These are phyloP conservation scores for Tephrocybe sp. DNA, from an alignment of 768 basidiomycete genomes.

Conservation along the genomic window DNA sequence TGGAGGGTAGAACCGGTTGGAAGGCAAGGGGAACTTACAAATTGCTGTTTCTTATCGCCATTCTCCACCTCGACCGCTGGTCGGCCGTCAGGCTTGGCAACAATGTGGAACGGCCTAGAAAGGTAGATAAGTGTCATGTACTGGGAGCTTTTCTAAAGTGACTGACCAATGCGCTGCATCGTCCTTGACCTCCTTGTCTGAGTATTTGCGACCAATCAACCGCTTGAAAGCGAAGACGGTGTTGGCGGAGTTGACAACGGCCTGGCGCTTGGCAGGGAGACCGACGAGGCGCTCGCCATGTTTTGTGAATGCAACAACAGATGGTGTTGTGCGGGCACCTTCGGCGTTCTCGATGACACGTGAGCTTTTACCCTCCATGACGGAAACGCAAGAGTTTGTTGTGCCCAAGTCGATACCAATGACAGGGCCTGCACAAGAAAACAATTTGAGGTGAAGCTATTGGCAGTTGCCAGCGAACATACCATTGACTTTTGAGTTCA, in stretches of 20 bases:
- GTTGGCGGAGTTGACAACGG: slow-evolving; percentile 92
- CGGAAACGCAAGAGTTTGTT: slow-evolving; percentile 86
- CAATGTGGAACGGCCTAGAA: slow-evolving; percentile 77
- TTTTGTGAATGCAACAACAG: slow-evolving; percentile 98
- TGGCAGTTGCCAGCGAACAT: slow-evolving; percentile 25
- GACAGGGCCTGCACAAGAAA: slow-evolving; percentile 61
- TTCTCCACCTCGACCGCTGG: slow-evolving; percentile 85
- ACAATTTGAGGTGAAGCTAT: slow-evolving; percentile 1
- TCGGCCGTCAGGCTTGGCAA: slow-evolving; percentile 66
- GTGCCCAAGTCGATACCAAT: slow-evolving; percentile 97
- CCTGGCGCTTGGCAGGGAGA: slow-evolving; percentile 95
- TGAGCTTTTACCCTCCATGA: slow-evolving; percentile 95
- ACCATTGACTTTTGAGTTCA: slow-evolving; percentile 95
- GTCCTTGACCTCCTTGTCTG: slow-evolving; percentile 89
- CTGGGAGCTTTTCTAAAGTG: too few relatives aligned
- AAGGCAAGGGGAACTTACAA: slow-evolving; percentile 44
- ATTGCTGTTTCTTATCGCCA: slow-evolving; percentile 77
- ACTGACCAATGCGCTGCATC: slow-evolving; percentile 82
- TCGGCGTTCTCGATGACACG: slow-evolving; percentile 97
- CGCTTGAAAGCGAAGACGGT: slow-evolving; percentile 95
- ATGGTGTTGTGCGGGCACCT: slow-evolving; percentile 96
- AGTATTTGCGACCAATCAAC: slow-evolving; percentile 89
- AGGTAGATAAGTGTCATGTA: too few relatives aligned
- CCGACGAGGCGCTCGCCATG: slow-evolving; percentile 96
- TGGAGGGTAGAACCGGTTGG: not conserved